Base-by-base conservation (phyloP, 192 early-diverging fungal genomes). In the Haplosporangium gracile region DNA sequence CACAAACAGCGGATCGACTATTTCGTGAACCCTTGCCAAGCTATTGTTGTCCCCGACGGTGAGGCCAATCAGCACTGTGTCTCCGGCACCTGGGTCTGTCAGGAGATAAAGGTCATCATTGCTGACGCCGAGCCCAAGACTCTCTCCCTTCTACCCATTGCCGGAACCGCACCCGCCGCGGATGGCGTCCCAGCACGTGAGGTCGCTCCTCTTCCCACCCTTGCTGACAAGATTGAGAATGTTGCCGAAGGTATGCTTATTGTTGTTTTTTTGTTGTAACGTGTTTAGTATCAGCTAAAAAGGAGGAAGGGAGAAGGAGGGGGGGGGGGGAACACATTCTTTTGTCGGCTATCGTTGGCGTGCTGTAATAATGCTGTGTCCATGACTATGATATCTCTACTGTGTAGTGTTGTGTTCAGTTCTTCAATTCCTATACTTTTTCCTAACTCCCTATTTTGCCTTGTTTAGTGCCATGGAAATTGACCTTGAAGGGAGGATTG, bases 21-120 rank as follows among this genome's bases (percentile, higher is more conserved):
- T 69, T n/a, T 55, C 20, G n/a, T 86, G 24, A 86, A 86, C 47
- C 84, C 84, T 5, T 86, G 84, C 76, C 78, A 86, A 29, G 79
- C 84, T 11, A 77, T 86, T 49, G 51, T 45, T 5, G 38, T 86
- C 18, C 84, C 84, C 32, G 84, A 86, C 7, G 84, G 79, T 38
- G 39, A 81, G 53, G 75, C 53, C 22, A 70, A 74, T 4, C 20
- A 60, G 0, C 70, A 81, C 32, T 86, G 84, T 42, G 16, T 65
- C 29, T 49, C 74, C 2, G 79, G 76, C 34, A 43, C 84, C 10
- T 86, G 84, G 84, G 84, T 86, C 26, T 86, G 84, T 42, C 79
- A 75, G 39, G 84, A 86, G n/a, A 74, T 40, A 9, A 86, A 86
- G 53, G 36, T 77, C 16, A 34, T 86, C 32, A 45, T 42, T 55